Evolutionary conservation across 1,139 yeast species (phyloP).

Genomic region (Kodamaea sp.): DNA sequence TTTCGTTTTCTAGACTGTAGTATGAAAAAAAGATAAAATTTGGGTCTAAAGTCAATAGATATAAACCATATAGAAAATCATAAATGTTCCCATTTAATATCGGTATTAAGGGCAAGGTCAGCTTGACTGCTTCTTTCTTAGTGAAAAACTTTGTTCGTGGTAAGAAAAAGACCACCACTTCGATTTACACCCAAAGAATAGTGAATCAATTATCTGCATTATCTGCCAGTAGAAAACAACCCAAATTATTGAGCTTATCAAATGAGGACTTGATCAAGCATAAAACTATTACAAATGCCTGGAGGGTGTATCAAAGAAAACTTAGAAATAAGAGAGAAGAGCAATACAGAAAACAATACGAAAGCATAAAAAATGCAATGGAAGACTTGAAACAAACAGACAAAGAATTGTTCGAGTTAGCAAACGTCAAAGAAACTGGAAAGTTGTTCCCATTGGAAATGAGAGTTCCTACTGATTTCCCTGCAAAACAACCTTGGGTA

Average conservation of each 20-base stretch:
- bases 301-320: conserved; percentile 62
- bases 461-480: conserved; percentile 86
- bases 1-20: no score
- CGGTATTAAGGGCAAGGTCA: background rate
- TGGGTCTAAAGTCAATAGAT: no score
- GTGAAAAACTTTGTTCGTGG: conserved; percentile 29
- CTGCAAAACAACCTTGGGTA: conserved; percentile 84
- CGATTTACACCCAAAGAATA: conserved; percentile 61
- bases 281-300: conserved; percentile 77
- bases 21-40: no score
- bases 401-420: conserved; percentile 50
- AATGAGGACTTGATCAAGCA: conserved; percentile 85
- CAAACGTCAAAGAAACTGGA: conserved; percentile 44
- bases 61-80: no score
- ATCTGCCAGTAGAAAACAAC: conserved; percentile 85
- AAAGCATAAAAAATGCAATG: conserved; percentile 69
- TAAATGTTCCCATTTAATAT: background rate
- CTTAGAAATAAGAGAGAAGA: conserved; percentile 39
- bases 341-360: conserved; percentile 60
- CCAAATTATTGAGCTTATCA: conserved; percentile 70
- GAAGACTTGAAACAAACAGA: conserved; percentile 53
- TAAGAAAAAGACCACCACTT: conserved; percentile 35
- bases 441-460: conserved; percentile 72
- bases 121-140: background rate
- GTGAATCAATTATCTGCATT: conserved; percentile 79